These are phyloP conservation scores for Kuraishia ogatae DNA, from an alignment of 805 yeast genomes.

Conservation along the genomic window DNA sequence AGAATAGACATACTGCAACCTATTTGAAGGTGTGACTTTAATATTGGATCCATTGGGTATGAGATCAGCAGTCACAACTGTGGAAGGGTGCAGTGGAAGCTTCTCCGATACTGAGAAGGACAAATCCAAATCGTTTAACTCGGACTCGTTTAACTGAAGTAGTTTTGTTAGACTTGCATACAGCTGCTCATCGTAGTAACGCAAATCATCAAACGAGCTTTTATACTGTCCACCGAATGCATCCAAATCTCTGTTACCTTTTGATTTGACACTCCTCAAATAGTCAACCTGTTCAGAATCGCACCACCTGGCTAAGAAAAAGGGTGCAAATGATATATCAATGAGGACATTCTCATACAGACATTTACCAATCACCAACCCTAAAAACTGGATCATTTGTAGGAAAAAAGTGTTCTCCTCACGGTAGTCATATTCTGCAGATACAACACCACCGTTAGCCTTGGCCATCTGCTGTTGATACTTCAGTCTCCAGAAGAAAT, in stretches of 20 bases:
- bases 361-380: constrained; percentile 83
- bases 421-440: neutral
- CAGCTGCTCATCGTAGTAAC: constrained; percentile 58
- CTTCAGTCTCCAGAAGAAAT: constrained; percentile 19
- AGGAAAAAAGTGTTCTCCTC: constrained; percentile 15
- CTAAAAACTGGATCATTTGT: constrained; percentile 51
- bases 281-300: constrained; percentile 15
- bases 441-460: constrained; percentile 18
- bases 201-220: constrained; percentile 72
- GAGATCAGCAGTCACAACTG: constrained; percentile 42
- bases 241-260: constrained; percentile 8
- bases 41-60: constrained; percentile 48
- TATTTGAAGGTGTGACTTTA: constrained; percentile 52
- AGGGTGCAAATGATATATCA: constrained; percentile 79
- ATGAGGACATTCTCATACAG: constrained; percentile 74
- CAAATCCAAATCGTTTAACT: constrained; percentile 50
- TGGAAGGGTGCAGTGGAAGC: constrained; percentile 5
- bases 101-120: constrained; percentile 56
- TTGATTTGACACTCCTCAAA: neutral
- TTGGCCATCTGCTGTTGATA: constrained; percentile 16
- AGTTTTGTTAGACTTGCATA: constrained; percentile 59
- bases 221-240: constrained; percentile 22
- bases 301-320: constrained; percentile 68
- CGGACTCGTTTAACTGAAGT: constrained; percentile 42
- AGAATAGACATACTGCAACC: constrained; percentile 65